Base-by-base conservation (phyloP, 495 filamentous ascomycete species). In the Gamarada debralockiae region DNA sequence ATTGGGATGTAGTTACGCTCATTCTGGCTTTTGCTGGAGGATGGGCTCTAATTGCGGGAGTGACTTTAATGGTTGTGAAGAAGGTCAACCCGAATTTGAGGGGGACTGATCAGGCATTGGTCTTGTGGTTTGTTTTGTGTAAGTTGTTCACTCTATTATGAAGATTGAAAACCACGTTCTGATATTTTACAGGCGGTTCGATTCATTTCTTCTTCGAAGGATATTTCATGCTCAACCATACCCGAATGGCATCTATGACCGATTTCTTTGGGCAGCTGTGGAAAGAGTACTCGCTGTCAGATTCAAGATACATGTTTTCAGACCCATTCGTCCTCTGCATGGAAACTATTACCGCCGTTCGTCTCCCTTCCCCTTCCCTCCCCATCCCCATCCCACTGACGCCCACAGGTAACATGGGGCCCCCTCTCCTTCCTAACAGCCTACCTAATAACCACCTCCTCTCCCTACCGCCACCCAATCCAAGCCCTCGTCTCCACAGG, bases 51-150 rank as follows among this genome's bases (percentile, higher is more conserved):
- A 73, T 80, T 18, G 67, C 82, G 38, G 46, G 65, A 15, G 54
- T 69, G 12, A 71, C 78, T 22, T 69, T 72, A 42, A 27, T 67
- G 17, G 23, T 76, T 3, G 70, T 74, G 15, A 72, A 61, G 36
- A 62, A 59, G 50, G 47, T 66, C 6, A 71, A 73, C 43, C 71
- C 72, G 17, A 55, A 54, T 4, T 55, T 79, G 33, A 65, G 64
- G 21, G 58, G 29, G 3, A 59, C 58, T 13, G 81, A 81, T 31
- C 69, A 77, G 50, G 47, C 64, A 14, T 67, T 71, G n/a, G 63
- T 82, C 4, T 63, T 73, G 52, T 87, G 83, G 83, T 87, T 85
- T 67, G 66, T 77, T 10, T 62, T 84, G 37, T 77, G 80, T 76
- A 64, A 46, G 70, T 67, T 4, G 24, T 48, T 29, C 21, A 8